phyloP scores from a whole-genome alignment of 805 yeast genomes.

The Myxozyma melibiosi region DNA sequence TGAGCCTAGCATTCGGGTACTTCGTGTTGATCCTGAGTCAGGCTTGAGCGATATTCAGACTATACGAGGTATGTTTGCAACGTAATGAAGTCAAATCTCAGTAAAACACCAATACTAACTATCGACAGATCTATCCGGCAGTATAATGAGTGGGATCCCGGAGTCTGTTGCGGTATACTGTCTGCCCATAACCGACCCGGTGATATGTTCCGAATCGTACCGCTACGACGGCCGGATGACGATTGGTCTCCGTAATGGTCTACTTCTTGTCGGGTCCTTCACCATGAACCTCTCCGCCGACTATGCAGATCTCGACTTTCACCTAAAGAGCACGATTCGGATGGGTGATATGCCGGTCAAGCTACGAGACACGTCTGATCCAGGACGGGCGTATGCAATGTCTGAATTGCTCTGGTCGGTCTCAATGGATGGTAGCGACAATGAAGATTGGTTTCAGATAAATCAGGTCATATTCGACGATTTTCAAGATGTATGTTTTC shows the following conservation, averaged over 20 bases:
- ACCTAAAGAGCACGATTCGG: neutral
- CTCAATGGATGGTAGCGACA: neutral
- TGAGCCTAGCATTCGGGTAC: constrained; percentile 7
- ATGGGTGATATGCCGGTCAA: constrained; percentile 22
- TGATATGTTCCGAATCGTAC: too few relatives aligned
- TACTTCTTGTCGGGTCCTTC: neutral
- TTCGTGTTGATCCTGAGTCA: neutral
- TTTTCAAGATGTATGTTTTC: constrained; percentile 1
- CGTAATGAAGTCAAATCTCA: neutral
- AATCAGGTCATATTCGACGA: constrained; percentile 20
- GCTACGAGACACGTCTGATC: constrained; percentile 2
- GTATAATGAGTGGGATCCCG: neutral
- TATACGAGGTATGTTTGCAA: neutral
- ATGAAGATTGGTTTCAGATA: constrained; percentile 3
- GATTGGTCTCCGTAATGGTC: constrained; percentile 25
- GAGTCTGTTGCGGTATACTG: neutral
- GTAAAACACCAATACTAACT: too few relatives aligned
- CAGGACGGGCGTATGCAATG: constrained; percentile 9
- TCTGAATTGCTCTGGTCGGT: constrained; percentile 22
- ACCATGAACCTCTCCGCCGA: neutral
- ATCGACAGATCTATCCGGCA: too few relatives aligned
- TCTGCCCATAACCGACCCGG: neutral
- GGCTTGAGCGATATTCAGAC: neutral
- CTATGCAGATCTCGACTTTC: neutral
- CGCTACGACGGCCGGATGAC: constrained; percentile 1